phyloP scores from a whole-genome alignment of 2,329 filamentous ascomycete genomes.

The Albophoma yamanashiensis region DNA sequence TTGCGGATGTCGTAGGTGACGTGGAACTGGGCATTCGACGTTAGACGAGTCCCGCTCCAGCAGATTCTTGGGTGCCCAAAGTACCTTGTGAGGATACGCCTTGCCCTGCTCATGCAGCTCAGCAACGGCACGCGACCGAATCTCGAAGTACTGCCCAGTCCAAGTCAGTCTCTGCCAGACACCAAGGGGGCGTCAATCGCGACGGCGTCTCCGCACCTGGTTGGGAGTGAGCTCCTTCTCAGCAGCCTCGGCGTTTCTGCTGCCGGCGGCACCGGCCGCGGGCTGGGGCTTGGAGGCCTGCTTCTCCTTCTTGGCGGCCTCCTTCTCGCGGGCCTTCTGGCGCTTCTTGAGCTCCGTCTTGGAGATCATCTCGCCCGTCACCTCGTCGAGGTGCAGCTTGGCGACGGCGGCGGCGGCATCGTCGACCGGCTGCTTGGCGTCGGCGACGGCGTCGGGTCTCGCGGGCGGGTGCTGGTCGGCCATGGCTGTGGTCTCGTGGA shows the following conservation, averaged over 20 bases:
- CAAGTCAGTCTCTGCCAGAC: neutral
- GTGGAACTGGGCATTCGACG: slow-evolving; percentile 48
- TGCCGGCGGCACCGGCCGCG: slow-evolving; percentile 40
- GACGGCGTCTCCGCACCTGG: slow-evolving; percentile 22
- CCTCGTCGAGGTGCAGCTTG: slow-evolving; percentile 80
- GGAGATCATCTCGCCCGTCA: slow-evolving; percentile 79
- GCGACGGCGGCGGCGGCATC: slow-evolving; percentile 42
- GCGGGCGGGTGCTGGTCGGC: slow-evolving; percentile 19
- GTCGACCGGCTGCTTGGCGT: slow-evolving; percentile 41
- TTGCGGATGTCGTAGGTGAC: slow-evolving; percentile 73
- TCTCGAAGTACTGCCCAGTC: slow-evolving; percentile 67
- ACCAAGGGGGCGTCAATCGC: neutral
- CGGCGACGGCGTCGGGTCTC: slow-evolving; percentile 30
- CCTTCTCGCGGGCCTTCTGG: slow-evolving; percentile 80
- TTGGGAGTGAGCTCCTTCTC: slow-evolving; percentile 48
- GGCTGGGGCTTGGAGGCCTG: slow-evolving; percentile 63
- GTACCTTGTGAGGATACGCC: slow-evolving; percentile 69
- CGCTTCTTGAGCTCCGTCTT: slow-evolving; percentile 91
- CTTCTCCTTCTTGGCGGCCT: slow-evolving; percentile 83
- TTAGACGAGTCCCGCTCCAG: neutral
- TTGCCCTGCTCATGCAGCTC: slow-evolving; percentile 29
- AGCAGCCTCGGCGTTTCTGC: slow-evolving; percentile 48
- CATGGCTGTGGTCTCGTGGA: slow-evolving; percentile 12
- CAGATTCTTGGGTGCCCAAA: neutral
- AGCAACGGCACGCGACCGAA: slow-evolving; percentile 68